Conservation (phyloP, 1,284 basidiomycete genomes). For the Ustilago shanxiensis region DNA sequence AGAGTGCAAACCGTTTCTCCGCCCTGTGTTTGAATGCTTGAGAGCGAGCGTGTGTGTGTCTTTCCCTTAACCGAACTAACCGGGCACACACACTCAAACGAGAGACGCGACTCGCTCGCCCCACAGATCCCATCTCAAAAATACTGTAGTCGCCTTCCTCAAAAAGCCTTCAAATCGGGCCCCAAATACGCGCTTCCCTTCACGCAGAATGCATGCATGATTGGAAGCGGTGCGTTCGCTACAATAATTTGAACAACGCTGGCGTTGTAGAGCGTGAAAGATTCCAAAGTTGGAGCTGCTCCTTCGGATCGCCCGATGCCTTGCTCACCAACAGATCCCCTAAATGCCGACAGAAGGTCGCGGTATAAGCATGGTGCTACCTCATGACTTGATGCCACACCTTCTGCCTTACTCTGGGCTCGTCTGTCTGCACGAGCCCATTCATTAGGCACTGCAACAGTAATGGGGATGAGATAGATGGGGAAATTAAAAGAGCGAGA, state of each 20-base stretch:
- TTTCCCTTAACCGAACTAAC: conserved; percentile 5
- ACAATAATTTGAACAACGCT: background rate
- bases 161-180: background rate
- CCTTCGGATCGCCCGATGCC: conserved; percentile 9
- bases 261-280: conserved; percentile 17
- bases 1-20: background rate
- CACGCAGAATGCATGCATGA: background rate
- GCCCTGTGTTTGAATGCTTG: background rate
- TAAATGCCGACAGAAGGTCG: background rate
- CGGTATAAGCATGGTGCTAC: background rate
- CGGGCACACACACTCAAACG: background rate
- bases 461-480: background rate
- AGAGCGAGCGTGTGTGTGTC: conserved; percentile 2
- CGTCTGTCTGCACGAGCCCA: background rate
- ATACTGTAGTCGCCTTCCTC: background rate
- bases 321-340: background rate
- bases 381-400: background rate
- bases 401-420: background rate
- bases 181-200: background rate
- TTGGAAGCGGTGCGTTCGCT: background rate
- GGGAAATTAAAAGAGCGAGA: background rate
- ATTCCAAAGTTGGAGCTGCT: background rate
- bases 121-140: conserved; percentile 7
- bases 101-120: conserved; percentile 2
- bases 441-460: too few relatives aligned